These are phyloP conservation scores for Candida pini DNA, from an alignment of 805 yeast species.

Conservation along the genomic window DNA sequence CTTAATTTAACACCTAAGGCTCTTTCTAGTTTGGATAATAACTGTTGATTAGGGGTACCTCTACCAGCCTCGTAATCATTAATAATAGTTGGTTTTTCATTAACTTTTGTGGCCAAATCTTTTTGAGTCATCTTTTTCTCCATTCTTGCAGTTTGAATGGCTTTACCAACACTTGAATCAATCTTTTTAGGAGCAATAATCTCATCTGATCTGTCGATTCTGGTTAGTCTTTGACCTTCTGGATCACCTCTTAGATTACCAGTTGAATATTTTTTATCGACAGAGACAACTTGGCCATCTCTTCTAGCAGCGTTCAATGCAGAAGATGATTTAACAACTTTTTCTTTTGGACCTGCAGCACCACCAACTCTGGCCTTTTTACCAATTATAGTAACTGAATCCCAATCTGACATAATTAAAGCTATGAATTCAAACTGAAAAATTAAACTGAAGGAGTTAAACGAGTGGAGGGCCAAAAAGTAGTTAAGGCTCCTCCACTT, in stretches of 20 bases:
- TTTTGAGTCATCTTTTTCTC: slow-evolving; percentile 89
- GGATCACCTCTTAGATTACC: slow-evolving; percentile 61
- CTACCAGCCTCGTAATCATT: slow-evolving; percentile 97
- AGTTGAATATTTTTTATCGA: slow-evolving; percentile 85
- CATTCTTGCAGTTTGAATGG: slow-evolving; percentile 78
- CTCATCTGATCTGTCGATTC: slow-evolving; percentile 88
- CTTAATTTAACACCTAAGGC: slow-evolving; percentile 91
- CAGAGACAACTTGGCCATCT: slow-evolving; percentile 79
- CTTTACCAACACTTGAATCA: slow-evolving; percentile 79
- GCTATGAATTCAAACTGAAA: too few species aligned
- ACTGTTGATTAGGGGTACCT: slow-evolving; percentile 94
- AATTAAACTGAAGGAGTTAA: too few species aligned
- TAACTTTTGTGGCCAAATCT: slow-evolving; percentile 91
- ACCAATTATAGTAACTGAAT: slow-evolving; percentile 83
- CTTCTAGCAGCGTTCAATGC: slow-evolving; percentile 93
- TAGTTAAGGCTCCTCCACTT: too few species aligned
- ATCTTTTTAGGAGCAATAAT: slow-evolving; percentile 89
- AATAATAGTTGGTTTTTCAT: slow-evolving; percentile 92
- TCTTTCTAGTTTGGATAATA: slow-evolving; percentile 87
- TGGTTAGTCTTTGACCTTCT: slow-evolving; percentile 94
- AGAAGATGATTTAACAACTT: slow-evolving; percentile 71
- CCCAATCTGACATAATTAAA: slow-evolving; percentile 68
- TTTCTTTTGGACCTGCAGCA: slow-evolving; percentile 73
- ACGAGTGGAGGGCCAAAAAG: too few species aligned
- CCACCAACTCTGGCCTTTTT: slow-evolving; percentile 87